These are phyloP conservation scores for Aegilops speltoides DNA, from an alignment of 176 grass and related monocot genomes.

Conservation along the genomic window DNA sequence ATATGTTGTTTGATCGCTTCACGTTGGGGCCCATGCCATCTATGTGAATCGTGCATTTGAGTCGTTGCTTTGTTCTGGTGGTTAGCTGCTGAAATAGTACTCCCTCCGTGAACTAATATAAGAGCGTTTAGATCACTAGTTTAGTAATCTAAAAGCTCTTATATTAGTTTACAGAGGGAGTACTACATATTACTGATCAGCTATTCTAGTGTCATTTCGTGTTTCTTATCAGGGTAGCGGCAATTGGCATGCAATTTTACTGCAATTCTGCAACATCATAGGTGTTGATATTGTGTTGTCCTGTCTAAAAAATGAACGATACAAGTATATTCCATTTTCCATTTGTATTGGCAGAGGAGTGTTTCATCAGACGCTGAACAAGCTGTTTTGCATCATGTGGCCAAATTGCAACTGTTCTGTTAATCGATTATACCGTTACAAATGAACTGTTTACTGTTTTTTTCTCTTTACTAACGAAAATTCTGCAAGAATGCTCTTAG, in stretches of 20 bases:
- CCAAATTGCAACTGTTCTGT: background rate
- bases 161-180: too few species aligned
- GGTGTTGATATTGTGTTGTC: background rate
- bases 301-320: background rate
- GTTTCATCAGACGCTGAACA: background rate
- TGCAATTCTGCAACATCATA: constrained; percentile 14
- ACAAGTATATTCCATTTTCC: background rate
- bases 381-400: background rate
- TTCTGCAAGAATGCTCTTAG: constrained; percentile 7
- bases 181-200: background rate
- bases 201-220: background rate
- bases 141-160: too few species aligned
- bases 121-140: too few species aligned
- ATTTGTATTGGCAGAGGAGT: background rate
- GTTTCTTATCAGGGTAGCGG: background rate
- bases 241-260: background rate
- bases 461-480: background rate
- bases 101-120: too few species aligned
- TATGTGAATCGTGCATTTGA: background rate
- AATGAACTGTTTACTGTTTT: constrained; percentile 1
- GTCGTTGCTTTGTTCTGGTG: background rate
- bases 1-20: background rate
- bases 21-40: background rate
- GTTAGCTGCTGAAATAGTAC: background rate
- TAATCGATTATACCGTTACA: background rate